Base-by-base conservation (phyloP, 2,329 filamentous ascomycete species). In the Stachybotrys echinatus region DNA sequence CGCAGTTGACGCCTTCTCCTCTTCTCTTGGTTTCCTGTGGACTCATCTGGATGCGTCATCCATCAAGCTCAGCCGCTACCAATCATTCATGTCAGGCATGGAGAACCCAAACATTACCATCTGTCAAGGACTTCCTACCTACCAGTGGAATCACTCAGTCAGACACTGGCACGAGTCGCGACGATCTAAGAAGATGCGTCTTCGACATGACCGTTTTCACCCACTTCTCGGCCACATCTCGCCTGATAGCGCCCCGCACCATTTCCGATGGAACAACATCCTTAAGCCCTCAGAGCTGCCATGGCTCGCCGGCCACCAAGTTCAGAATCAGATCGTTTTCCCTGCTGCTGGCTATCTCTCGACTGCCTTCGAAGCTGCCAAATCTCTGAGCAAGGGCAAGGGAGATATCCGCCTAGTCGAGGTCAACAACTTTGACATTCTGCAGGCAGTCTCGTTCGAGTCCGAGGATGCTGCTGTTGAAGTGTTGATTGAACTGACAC, bases 231-330 rank as follows among this genome's bases (percentile, higher is more conserved):
- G 22, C 39, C 10, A 37, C 31, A 17, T 17, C 17, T 8, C 8
- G 10, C 10, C 31, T 17, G 31, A 37, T 17, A 37, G 31, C 31
- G 8, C 31, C 8, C 31, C 31, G 31, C 31, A 37, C 17, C 10
- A 8, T 8, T 37, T 56, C 10, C 53, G 55, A 8, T 66, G 62
- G 62, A 38, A 50, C 3, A 62, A 64, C 44, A 34, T 59, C 7
- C 52, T 66, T 17, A 52, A 52, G 2, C 48, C 53, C 0, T 42
- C 48, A 1, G 61, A 68, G 22, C 48, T 66, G 1, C 54, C 60
- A 1, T 77, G 74, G 74, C 54, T 76, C 1, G 39, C 54, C 1
- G 65, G 72, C 6, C 73, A 77, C 23, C 49, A 53, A 4, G 21
- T 62, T 17, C 60, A 68, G 17, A 58, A 60, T 0, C 55, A 69